Evolutionary conservation across 2,329 filamentous ascomycete genomes (phyloP).

Genomic region (Didymella sp.): DNA sequence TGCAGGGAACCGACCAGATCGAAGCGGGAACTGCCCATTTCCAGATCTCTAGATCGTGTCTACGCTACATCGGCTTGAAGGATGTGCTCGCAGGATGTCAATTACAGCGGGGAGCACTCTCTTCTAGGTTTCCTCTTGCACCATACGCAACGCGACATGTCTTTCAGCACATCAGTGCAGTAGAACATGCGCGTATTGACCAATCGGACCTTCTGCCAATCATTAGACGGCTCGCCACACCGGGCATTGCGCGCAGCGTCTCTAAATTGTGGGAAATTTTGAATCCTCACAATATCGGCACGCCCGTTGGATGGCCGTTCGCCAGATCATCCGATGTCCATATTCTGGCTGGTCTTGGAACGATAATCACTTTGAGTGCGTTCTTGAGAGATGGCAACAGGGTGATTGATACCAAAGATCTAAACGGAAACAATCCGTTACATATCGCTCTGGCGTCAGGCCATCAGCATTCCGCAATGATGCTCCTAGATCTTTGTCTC

Average conservation of each 20-base stretch:
- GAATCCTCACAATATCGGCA: background rate
- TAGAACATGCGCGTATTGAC: background rate
- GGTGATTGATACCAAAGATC: too few relatives aligned
- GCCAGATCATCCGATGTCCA: background rate
- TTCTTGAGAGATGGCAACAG: too few relatives aligned
- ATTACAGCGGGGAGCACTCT: background rate
- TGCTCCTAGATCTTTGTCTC: too few relatives aligned
- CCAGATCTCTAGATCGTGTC: background rate
- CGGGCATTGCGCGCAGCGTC: background rate
- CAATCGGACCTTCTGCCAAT: background rate
- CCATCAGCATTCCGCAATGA: too few relatives aligned
- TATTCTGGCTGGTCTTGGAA: background rate
- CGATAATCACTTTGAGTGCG: background rate
- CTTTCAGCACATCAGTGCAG: background rate
- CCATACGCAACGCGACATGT: background rate
- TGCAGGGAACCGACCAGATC: background rate
- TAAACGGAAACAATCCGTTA: too few relatives aligned
- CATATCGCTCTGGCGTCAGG: too few relatives aligned
- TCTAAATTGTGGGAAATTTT: background rate
- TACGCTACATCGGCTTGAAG: background rate
- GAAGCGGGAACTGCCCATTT: background rate
- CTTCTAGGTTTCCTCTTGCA: background rate
- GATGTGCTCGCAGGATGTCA: background rate
- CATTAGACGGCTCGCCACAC: too few relatives aligned
- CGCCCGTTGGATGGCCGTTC: background rate